Base-by-base conservation (phyloP, 257 asterid species). In the Solanum ahanhuiri region DNA sequence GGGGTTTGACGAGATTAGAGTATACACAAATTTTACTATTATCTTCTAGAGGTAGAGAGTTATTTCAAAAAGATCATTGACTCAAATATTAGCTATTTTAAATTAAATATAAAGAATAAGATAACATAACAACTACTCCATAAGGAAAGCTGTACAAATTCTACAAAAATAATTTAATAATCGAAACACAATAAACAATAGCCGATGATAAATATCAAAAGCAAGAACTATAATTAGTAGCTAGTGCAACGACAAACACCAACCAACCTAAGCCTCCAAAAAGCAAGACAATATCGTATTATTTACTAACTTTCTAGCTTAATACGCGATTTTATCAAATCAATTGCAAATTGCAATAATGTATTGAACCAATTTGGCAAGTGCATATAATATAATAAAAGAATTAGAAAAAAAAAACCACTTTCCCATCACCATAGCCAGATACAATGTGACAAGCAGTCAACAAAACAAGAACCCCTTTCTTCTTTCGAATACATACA, bases 401-500 rank as follows among this genome's bases (percentile, higher is more conserved):
- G 20, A 76, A 76, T 39, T 41, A 37, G 10, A 1, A 12, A 6
- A 41, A 23, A 41, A 23, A 77, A 9, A 23, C 37, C 63, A 45
- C 83, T 43, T 43, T 8, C 14, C 23, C 22, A 14, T 23, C 15
- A 25, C 23, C 63, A 77, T 77, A 23, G 37, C 83, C 23, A 43
- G 48, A 76, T 77, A 41, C 63, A 41, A 12, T 77, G 83, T 43
- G 63, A 41, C 83, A 77, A 77, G 9, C 83, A 76, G 83, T 76
- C 82, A 75, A 75, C 58, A 76, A 41, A 41, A 41, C 83, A 76
- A 76, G 83, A 76, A 41, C 17, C 12, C 54, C 58, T 37, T 73
- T 39, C 34, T 75, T 10, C 22, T 67, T 28, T 63, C 6, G 14
- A 10, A 63, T 9, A 25, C 72, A 66, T 12, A 28, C 33, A 28